A percentile compares a stretch with the other conserved stretches of the same genome.
Conservation (phyloP, 2,329 filamentous ascomycete species). For the Colletotrichum sp. region DNA sequence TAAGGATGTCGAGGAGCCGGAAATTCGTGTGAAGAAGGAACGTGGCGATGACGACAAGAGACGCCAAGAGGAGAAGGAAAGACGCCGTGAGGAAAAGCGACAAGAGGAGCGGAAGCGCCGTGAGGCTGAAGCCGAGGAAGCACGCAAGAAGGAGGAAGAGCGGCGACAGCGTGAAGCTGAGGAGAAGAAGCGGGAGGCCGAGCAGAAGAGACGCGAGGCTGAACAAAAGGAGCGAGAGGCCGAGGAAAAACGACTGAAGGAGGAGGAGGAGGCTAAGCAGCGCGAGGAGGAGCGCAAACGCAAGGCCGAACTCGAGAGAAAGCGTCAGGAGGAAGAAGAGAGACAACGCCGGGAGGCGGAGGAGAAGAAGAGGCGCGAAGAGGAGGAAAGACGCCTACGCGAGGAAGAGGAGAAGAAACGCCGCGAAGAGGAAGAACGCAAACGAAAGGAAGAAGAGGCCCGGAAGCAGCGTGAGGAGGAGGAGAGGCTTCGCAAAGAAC, state of each 20-base stretch:
- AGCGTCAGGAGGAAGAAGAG: constrained; percentile 26
- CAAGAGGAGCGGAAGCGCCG: constrained; percentile 28
- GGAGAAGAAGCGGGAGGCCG: constrained; percentile 19
- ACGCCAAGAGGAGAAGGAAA: constrained; percentile 30
- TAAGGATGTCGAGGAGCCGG: constrained; percentile 30
- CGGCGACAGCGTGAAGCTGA: constrained; percentile 19
- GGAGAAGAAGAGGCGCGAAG: constrained; percentile 32
- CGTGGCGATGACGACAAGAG: constrained; percentile 40
- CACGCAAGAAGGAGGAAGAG: constrained; percentile 33
- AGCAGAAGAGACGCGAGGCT: constrained; percentile 24
- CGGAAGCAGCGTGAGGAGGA: constrained; percentile 48
- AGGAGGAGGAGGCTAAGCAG: constrained; percentile 29
- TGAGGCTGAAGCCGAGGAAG: constrained; percentile 35
- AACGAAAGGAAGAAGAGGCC: constrained; percentile 41
- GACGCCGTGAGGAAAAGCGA: constrained; percentile 20
- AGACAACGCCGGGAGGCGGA: constrained; percentile 25
- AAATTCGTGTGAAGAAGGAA: constrained; percentile 36
- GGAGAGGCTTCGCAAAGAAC: constrained; percentile 48
- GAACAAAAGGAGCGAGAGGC: constrained; percentile 40
- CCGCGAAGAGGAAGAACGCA: constrained; percentile 41
- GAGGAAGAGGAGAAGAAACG: constrained; percentile 43
- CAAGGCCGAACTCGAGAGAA: constrained; percentile 26
- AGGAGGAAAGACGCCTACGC: constrained; percentile 31
- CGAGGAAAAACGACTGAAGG: constrained; percentile 37
- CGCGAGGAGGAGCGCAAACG: constrained; percentile 36